Conservation (phyloP, 2,329 filamentous ascomycete genomes). For the Tetracladium maxilliforme region DNA sequence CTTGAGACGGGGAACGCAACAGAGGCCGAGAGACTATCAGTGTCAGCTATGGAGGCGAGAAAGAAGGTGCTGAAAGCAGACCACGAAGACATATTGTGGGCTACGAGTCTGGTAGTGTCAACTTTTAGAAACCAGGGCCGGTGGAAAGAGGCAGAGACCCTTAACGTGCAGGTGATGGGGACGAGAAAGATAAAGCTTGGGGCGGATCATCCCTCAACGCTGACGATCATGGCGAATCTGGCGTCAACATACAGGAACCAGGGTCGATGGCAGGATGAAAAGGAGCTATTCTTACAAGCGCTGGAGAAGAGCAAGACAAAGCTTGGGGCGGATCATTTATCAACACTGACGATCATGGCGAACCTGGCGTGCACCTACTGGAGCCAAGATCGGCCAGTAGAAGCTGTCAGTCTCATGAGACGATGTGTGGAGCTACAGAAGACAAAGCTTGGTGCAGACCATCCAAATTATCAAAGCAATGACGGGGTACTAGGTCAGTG, state of each 20-base stretch:
- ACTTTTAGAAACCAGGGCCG: slow-evolving; percentile 1
- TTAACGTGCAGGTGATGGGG: neutral
- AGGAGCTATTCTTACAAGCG: neutral
- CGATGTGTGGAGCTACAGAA: no score
- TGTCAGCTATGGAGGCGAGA: slow-evolving; percentile 3
- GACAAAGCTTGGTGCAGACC: no score
- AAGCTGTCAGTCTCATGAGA: no score
- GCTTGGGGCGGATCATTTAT: slow-evolving; percentile 3
- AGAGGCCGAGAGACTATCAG: slow-evolving; percentile 3
- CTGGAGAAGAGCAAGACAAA: slow-evolving; percentile 1
- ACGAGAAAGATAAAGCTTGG: neutral
- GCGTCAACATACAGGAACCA: slow-evolving; percentile 1
- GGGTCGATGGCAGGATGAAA: neutral
- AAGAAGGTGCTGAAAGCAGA: slow-evolving; percentile 3
- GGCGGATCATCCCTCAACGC: neutral
- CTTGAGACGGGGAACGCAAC: slow-evolving; percentile 2
- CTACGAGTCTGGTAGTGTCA: slow-evolving; percentile 2
- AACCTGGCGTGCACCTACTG: slow-evolving; percentile 1
- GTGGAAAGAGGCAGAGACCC: neutral
- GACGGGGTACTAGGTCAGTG: no score
- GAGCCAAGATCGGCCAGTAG: neutral
- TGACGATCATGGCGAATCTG: slow-evolving; percentile 2
- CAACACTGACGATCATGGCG: slow-evolving; percentile 3
- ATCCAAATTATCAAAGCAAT: no score
- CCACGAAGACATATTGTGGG: slow-evolving; percentile 1